A percentile compares a stretch with the other conserved stretches of the same genome.
phyloP scores from a whole-genome alignment of 352 stramenopile species.

The Phytophthora multivora region DNA sequence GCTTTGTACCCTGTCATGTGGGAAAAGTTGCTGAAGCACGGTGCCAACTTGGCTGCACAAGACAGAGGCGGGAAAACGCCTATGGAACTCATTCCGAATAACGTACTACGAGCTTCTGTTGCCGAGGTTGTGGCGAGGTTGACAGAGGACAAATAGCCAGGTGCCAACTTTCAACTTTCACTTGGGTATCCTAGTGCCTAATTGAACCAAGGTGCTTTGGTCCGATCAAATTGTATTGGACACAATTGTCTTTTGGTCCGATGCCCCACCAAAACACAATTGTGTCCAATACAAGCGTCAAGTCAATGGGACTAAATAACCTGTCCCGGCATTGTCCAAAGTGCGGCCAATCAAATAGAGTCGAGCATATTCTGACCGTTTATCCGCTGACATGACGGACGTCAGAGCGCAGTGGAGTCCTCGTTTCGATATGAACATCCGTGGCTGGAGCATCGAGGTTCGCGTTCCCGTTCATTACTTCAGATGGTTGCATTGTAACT shows the following conservation, averaged over 20 bases:
- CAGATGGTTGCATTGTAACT: background rate
- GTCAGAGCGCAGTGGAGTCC: conserved; percentile 6
- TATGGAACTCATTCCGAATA: conserved; percentile 38
- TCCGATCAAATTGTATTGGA: too few species aligned
- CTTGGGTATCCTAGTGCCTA: background rate
- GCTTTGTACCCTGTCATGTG: conserved; percentile 36
- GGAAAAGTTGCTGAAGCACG: conserved; percentile 30
- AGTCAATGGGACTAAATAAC: too few species aligned
- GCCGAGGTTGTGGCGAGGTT: conserved; percentile 21
- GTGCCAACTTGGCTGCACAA: conserved; percentile 22
- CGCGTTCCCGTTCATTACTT: background rate
- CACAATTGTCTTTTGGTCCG: too few species aligned
- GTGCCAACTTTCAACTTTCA: too few species aligned
- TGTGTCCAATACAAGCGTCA: too few species aligned
- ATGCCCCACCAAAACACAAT: too few species aligned
- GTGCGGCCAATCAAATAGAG: background rate
- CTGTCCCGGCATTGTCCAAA: too few species aligned
- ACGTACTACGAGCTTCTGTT: conserved; percentile 29
- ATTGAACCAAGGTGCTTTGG: too few species aligned
- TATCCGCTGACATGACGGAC: background rate
- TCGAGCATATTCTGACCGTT: background rate
- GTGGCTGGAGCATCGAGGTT: conserved; percentile 26
- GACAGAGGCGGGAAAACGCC: conserved; percentile 32
- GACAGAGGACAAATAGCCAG: background rate
- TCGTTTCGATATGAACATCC: conserved; percentile 20